Evolutionary conservation across 345 rosid genomes (phyloP), one percentile per base, ranked within the genome.

Genomic region (Syzygium aqueum): DNA sequence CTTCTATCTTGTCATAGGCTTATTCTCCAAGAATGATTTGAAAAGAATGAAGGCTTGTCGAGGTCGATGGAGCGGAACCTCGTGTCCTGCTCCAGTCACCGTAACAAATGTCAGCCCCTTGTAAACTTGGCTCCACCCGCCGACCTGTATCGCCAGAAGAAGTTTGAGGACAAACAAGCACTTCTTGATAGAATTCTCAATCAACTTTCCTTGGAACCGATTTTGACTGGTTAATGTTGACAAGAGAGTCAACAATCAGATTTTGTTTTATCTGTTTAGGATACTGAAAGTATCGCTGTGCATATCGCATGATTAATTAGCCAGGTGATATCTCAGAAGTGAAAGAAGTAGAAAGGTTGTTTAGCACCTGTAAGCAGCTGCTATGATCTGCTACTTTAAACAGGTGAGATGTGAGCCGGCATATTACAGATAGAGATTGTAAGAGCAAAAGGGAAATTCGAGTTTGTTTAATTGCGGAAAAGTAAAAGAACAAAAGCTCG

Each of bases 71-170:
- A 96, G 92, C 0, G 99, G 99, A 86, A 96, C 99, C 89, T 97
- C 99, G 28, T 97, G 99, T 77, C 99, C 99, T 51, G 99, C 98
- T 88, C 99, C 99, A 13, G 89, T 92, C 27, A 97, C 95, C 30
- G 98, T 93, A 7, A 97, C 97, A 28, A 96, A 88, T 19, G 98
- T 95, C 89, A 97, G 93, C 53, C 99, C 98, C 91, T 90, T 85
- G 90, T 96, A 97, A 51, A 90, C 95, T 93, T 97, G 99, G 95
- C 98, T 94, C 98, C 99, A 96, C 25, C 99, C 98, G 23, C 97
- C 99, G 86, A 95, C 98, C 99, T 97, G 80, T 37, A 87, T 61
- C 73, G 73, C 53, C n/a, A 50, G 5, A 85, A 46, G 52, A 73
- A 73, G 25, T 40, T 33, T 73, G 80, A 73, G 80, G 80, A 73